Conservation (phyloP, 768 basidiomycete species). For the Lactarius trivialis region DNA sequence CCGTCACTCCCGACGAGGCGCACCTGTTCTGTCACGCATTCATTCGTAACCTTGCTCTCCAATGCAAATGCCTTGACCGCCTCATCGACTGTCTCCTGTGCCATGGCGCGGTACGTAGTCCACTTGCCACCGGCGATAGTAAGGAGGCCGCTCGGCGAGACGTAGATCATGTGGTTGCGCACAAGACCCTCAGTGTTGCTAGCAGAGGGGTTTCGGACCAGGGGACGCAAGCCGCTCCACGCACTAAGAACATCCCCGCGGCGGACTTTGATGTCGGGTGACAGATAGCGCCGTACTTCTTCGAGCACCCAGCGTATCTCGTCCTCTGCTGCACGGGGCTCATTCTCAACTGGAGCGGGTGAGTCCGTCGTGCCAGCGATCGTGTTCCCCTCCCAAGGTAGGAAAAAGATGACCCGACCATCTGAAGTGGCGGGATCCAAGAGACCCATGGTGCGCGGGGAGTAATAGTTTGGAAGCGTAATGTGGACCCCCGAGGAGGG, state of each 20-base stretch:
- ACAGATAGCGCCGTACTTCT: constrained; percentile 84
- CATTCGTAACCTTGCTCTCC: constrained; percentile 43
- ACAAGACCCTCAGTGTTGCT: constrained; percentile 83
- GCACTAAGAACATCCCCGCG: constrained; percentile 93
- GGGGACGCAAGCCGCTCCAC: constrained; percentile 87
- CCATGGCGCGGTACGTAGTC: constrained; percentile 97
- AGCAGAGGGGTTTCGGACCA: constrained; percentile 75
- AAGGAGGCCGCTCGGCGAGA: constrained; percentile 71
- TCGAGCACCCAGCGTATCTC: constrained; percentile 97
- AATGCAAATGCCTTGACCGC: constrained; percentile 78
- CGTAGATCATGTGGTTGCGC: constrained; percentile 87
- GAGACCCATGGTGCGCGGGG: constrained; percentile 90
- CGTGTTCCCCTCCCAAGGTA: constrained; percentile 97
- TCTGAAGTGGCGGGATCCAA: constrained; percentile 94
- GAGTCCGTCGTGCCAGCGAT: constrained; percentile 97
- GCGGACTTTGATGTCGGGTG: constrained; percentile 88
- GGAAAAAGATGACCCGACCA: constrained; percentile 97
- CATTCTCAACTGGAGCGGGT: constrained; percentile 58
- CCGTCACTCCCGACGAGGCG: constrained; percentile 88
- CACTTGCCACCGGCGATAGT: constrained; percentile 98
- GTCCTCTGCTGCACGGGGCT: constrained; percentile 83
- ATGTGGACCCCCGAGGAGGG: constrained; percentile 93
- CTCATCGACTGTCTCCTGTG: constrained; percentile 85
- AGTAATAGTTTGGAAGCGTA: constrained; percentile 95
- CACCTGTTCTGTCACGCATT: constrained; percentile 73